Base-by-base conservation (phyloP, 106 monocot species). In the Iris macrosiphon region DNA sequence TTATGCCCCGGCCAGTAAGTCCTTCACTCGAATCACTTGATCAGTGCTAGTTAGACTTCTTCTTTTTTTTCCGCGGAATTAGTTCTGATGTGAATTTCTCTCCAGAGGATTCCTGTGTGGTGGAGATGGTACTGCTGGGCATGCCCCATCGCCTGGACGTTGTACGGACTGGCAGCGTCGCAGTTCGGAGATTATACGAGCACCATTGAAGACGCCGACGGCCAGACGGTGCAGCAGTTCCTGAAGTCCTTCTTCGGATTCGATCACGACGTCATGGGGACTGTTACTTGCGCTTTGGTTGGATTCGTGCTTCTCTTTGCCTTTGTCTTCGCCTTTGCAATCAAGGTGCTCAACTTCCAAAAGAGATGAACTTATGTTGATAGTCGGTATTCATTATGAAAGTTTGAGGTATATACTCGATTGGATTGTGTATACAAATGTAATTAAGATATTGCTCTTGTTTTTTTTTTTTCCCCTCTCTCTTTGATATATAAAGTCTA, bases 111-210 rank as follows among this genome's bases (percentile, higher is more conserved):
- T 20, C 67, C 67, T 7, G 48, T 67, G 28, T 67, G 67, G 67
- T 67, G 67, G 67, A 39, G 67, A 49, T 67, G 67, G 67, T 67
- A 67, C 30, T 34, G 38, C 7, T 67, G 67, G 67, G 67, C 49
- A 13, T 67, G 67, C 48, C 67, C 67, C 6, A 49, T 67, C 13
- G 37, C 67, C 2, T 67, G 67, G 67, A 67, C 67, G 2, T 14
- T 67, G 40, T 67, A 67, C 19, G 67, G 67, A 15, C 20, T 67
- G 11, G 34, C 58, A 18, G 67, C 45, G 5, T 67, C 67, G 12
- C 67, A 67, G 16, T 67, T 58, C 30, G 67, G 67, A 38, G 67
- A 67, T 41, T 58, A 58, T 13, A 3, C 30, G 3, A 58, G 15
- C 27, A 7, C 33, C n/a, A 14, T 49, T 1, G 39, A 37, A 0